Percentiles rank a stretch among this genome's conserved stretches.
These are phyloP conservation scores for Leptographium flavum DNA, from an alignment of 2,329 filamentous ascomycete genomes.

Conservation along the genomic window DNA sequence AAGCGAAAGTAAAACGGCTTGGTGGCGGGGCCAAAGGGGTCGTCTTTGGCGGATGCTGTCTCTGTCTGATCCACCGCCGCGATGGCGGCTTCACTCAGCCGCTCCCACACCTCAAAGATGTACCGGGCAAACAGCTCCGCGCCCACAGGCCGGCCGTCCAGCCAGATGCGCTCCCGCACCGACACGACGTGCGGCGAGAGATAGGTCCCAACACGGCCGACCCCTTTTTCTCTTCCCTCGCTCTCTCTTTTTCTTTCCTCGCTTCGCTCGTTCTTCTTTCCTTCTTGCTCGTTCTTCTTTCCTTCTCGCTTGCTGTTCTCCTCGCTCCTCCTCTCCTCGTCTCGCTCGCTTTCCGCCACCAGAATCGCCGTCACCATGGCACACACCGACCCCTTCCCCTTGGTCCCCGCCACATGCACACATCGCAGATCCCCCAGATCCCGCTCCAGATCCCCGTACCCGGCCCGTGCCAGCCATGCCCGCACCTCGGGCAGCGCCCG, in stretches of 20 bases:
- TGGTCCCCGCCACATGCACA: conserved; percentile 84
- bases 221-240: background rate
- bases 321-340: conserved; percentile 4
- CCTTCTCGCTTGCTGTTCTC: too few relatives aligned
- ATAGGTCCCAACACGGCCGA: conserved; percentile 53
- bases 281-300: too few relatives aligned
- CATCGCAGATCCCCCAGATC: conserved; percentile 30
- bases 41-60: conserved; percentile 6
- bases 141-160: conserved; percentile 57
- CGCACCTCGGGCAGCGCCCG: conserved; percentile 70
- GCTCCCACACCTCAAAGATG: conserved; percentile 77
- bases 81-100: conserved; percentile 26
- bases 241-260: conserved; percentile 3
- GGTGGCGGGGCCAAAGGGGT: conserved; percentile 38
- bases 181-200: conserved; percentile 77
- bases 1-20: conserved; percentile 92
- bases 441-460: conserved; percentile 40
- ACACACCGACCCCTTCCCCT: conserved; percentile 83
- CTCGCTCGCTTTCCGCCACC: conserved; percentile 16
- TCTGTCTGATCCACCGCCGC: conserved; percentile 11
- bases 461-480: conserved; percentile 60
- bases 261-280: background rate
- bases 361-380: conserved; percentile 73
- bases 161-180: conserved; percentile 71
- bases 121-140: conserved; percentile 57